Conservation (phyloP, 257 asterid genomes). For the Ilex aquifolium region DNA sequence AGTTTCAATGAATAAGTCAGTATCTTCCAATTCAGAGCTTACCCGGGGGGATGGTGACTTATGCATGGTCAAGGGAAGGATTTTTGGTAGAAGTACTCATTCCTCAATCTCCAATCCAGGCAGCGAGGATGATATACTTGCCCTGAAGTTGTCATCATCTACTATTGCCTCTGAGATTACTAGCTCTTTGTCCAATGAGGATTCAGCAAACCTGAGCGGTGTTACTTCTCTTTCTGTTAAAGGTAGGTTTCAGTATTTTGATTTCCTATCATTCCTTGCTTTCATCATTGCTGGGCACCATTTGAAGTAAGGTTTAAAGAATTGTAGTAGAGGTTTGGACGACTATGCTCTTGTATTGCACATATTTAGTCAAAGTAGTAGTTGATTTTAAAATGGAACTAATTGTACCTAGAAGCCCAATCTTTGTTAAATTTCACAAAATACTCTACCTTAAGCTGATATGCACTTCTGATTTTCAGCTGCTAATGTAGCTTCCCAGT, state of each 20-base stretch:
- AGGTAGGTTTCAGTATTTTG: conserved; percentile 35
- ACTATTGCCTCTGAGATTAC: conserved; percentile 37
- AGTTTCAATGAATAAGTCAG: conserved; percentile 26
- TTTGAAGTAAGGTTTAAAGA: too few species aligned
- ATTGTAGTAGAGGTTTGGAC: not conserved
- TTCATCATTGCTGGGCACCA: too few species aligned
- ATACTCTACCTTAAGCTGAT: conserved; percentile 4
- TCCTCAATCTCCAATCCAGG: conserved; percentile 25
- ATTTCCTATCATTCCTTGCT: not conserved
- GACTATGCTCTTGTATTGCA: not conserved
- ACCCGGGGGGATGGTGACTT: conserved; percentile 18
- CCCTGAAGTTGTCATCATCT: conserved; percentile 51
- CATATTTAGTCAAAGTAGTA: not conserved
- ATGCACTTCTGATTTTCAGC: conserved; percentile 39
- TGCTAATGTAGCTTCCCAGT: conserved; percentile 86
- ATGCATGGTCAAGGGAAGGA: too few species aligned
- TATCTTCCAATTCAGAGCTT: conserved; percentile 18
- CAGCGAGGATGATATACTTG: conserved; percentile 44
- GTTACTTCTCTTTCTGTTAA: conserved; percentile 69
- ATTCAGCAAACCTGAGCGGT: conserved; percentile 46
- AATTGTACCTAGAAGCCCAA: too few species aligned
- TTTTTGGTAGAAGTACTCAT: conserved; percentile 4
- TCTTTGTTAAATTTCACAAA: too few species aligned
- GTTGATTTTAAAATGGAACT: too few species aligned
- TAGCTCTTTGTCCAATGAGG: conserved; percentile 59